Percentiles rank a stretch among this genome's conserved stretches.
Evolutionary conservation across 2,329 filamentous ascomycete genomes (phyloP).

Genomic region (Ilyonectria robusta): DNA sequence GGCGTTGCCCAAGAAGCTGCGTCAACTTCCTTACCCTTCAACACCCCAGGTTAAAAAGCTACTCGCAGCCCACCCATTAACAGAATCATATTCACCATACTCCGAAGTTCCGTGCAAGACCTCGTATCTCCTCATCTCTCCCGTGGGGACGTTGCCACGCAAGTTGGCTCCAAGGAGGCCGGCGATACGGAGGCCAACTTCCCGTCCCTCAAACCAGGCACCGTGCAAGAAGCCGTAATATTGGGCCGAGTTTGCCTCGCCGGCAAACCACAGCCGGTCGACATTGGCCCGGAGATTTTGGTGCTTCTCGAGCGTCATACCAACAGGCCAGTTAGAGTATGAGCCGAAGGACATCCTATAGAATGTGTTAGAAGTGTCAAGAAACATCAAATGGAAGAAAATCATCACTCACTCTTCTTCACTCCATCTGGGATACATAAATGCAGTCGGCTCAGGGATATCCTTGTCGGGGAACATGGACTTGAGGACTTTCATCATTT

Average conservation of each 20-base stretch:
- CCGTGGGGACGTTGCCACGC: constrained; percentile 37
- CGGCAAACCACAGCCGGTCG: constrained; percentile 73
- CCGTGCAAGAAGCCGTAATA: constrained; percentile 78
- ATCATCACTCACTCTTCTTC: constrained; percentile 41
- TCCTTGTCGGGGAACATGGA: constrained; percentile 72
- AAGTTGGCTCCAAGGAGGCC: constrained; percentile 35
- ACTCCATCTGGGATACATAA: constrained; percentile 67
- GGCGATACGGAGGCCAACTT: constrained; percentile 62
- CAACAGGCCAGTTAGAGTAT: constrained; percentile 78
- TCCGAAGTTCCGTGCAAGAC: constrained; percentile 50
- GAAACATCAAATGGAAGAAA: not conserved
- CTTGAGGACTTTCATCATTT: constrained; percentile 70
- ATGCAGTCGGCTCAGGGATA: constrained; percentile 72
- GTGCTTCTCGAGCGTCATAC: constrained; percentile 74
- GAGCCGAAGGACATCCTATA: constrained; percentile 67
- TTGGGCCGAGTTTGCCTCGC: constrained; percentile 73
- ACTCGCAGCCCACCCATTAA: constrained; percentile 21
- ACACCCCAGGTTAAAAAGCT: constrained; percentile 1
- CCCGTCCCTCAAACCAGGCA: constrained; percentile 70
- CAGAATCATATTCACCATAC: constrained; percentile 26
- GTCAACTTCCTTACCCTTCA: not conserved
- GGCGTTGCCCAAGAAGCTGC: no score
- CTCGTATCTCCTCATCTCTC: constrained; percentile 46
- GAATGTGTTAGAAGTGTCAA: constrained; percentile 11
- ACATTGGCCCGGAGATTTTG: constrained; percentile 77